Evolutionary conservation across 1,139 yeast species (phyloP), one percentile per base, ranked within the genome.

Genomic region (Lodderomyces beijingensis): DNA sequence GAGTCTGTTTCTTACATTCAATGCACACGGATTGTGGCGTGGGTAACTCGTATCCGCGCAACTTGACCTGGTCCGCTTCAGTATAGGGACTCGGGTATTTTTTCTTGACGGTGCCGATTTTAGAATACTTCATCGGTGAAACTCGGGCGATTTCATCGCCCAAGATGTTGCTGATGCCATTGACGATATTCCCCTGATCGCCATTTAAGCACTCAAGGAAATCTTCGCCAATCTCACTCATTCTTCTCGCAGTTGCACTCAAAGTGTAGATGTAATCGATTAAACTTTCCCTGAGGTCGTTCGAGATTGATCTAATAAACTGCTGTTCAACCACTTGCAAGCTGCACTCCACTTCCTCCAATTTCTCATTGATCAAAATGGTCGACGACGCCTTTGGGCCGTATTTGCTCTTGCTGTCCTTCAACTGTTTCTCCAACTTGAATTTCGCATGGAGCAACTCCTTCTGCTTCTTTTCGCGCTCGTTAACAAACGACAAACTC

Each of bases 321-420:
- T 77, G 83, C 22, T 61, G 65, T 39, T 70, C 71, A 6, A 73
- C 70, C 17, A 76, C 70, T 33, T 65, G 71, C 14, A 73, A 57
- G 28, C 73, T 66, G 43, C 70, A 63, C 21, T 61, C 62, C 32
- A 65, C 50, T 39, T 72, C 77, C 45, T 77, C 82, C 22, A 76
- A 46, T 30, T 60, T 59, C 44, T 77, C 83, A 35, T 55, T 57
- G 3, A 68, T 51, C 14, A 70, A 50, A 9, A 59, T 19, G 59
- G 61, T 32, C 65, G 51, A 21, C 2, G 72, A 62, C 5, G 57
- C 53, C 30, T 57, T 60, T 28, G 68, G 68, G 3, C 81, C 81
- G 41, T 53, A 57, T 39, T 64, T 66, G 21, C 65, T 52, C 36
- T 70, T 74, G 23, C 57, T 58, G 4, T 62, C 66, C 34, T 65